phyloP scores from a whole-genome alignment of 129 eudicot genomes.

The Apium graveolens region DNA sequence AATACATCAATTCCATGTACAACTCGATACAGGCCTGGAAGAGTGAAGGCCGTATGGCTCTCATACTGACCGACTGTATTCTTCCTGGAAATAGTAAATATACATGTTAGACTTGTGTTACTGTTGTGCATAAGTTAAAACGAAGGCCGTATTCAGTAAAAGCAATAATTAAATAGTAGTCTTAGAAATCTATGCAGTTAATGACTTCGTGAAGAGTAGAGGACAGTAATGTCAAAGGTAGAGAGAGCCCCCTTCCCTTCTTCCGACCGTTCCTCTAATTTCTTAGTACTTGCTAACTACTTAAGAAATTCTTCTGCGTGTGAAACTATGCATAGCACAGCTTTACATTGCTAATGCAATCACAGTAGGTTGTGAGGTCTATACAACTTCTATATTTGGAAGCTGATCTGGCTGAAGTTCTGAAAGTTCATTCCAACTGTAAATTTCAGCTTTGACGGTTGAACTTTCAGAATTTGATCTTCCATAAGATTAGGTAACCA shows the following conservation, averaged over 20 bases:
- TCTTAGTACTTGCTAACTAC: not conserved
- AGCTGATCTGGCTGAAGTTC: not conserved
- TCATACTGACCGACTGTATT: constrained; percentile 94
- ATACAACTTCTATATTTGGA: not conserved
- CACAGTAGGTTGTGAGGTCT: not conserved
- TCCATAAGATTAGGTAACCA: not conserved
- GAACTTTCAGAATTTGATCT: not conserved
- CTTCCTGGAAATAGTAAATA: constrained; percentile 44
- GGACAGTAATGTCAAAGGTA: not conserved
- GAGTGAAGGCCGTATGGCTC: constrained; percentile 91
- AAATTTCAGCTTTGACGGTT: not conserved
- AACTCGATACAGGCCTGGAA: constrained; percentile 92
- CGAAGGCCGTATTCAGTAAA: not conserved
- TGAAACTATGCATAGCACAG: too few relatives aligned
- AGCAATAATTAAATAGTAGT: not conserved
- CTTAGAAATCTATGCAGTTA: not conserved
- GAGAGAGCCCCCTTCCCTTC: not conserved
- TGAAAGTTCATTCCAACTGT: not conserved
- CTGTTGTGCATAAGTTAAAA: not conserved
- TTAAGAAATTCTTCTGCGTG: not conserved
- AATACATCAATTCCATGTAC: constrained; percentile 94
- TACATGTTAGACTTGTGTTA: not conserved
- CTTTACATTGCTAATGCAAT: not conserved
- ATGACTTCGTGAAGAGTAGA: not conserved
- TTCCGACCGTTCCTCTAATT: not conserved